phyloP scores from a whole-genome alignment of 2,329 filamentous ascomycete genomes.

The Xylariales sp. region DNA sequence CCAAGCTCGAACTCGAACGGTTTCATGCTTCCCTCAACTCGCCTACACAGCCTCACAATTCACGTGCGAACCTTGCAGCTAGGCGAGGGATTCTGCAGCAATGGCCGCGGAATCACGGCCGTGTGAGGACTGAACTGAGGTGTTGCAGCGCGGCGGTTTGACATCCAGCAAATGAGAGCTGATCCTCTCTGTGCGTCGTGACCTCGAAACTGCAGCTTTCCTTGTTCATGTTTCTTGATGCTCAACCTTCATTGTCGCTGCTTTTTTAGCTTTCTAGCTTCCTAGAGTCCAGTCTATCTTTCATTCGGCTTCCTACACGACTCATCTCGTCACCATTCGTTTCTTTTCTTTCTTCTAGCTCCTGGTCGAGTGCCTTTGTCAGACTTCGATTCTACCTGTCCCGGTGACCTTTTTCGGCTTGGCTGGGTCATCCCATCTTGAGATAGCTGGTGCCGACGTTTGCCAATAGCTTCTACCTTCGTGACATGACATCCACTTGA shows the following conservation, averaged over 20 bases:
- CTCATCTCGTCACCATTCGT: slow-evolving; percentile 10
- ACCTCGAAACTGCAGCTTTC: too few relatives aligned
- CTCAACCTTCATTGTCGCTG: slow-evolving; percentile 12
- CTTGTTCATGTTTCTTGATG: slow-evolving; percentile 1
- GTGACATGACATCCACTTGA: background rate
- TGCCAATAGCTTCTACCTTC: too few relatives aligned
- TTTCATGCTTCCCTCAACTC: slow-evolving; percentile 17
- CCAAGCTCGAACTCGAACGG: slow-evolving; percentile 19
- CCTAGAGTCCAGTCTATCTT: slow-evolving; percentile 16
- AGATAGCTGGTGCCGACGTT: too few relatives aligned
- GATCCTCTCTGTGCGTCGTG: too few relatives aligned
- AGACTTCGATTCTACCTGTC: slow-evolving; percentile 14
- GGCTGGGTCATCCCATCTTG: too few relatives aligned
- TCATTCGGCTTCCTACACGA: slow-evolving; percentile 18
- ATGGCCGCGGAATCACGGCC: background rate
- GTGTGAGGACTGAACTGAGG: background rate
- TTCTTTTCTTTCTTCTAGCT: slow-evolving; percentile 17
- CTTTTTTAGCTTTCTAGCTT: slow-evolving; percentile 22
- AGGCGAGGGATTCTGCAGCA: background rate
- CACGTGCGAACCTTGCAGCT: background rate
- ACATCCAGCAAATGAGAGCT: background rate
- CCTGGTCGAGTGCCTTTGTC: slow-evolving; percentile 25
- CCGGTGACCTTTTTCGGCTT: slow-evolving; percentile 19
- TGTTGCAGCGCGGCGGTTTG: background rate
- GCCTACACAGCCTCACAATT: slow-evolving; percentile 16